phyloP scores from a whole-genome alignment of 2,329 filamentous ascomycete species.

The Acarospora socialis region DNA sequence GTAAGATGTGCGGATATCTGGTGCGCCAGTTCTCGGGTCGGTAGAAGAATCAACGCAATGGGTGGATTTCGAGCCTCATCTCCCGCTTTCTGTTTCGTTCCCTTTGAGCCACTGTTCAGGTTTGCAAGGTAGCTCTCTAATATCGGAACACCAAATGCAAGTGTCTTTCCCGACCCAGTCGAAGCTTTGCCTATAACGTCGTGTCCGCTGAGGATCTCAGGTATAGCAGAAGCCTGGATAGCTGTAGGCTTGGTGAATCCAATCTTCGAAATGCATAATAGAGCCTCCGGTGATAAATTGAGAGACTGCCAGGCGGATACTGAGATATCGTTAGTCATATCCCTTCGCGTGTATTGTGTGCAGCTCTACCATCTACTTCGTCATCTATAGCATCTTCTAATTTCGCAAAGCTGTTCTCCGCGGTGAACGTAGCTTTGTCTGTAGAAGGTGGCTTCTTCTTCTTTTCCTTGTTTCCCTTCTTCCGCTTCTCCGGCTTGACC shows the following conservation, averaged over 20 bases:
- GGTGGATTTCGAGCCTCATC: constrained; percentile 34
- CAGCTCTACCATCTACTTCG: constrained; percentile 40
- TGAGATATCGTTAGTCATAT: not conserved
- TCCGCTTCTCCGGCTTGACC: constrained; percentile 8
- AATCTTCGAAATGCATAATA: constrained; percentile 63
- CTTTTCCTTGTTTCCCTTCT: constrained; percentile 18
- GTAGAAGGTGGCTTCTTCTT: constrained; percentile 12
- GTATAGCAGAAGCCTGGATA: constrained; percentile 70
- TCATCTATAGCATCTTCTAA: constrained; percentile 33
- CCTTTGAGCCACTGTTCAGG: constrained; percentile 23
- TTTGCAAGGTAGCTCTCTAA: constrained; percentile 63
- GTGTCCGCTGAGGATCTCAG: constrained; percentile 65
- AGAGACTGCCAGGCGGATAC: constrained; percentile 67
- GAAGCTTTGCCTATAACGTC: constrained; percentile 94
- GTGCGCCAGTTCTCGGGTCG: constrained; percentile 85
- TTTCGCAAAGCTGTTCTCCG: constrained; percentile 19
- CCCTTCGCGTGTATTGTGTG: too few species aligned
- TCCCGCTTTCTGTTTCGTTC: constrained; percentile 26
- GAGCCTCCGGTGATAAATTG: constrained; percentile 54
- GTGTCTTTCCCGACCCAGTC: constrained; percentile 90
- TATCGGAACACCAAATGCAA: constrained; percentile 89
- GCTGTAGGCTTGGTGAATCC: constrained; percentile 67
- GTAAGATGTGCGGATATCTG: constrained; percentile 76
- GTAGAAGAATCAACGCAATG: constrained; percentile 70
- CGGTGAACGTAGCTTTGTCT: constrained; percentile 15